Percentiles rank a stretch among this genome's conserved stretches.
These are phyloP conservation scores for Colletotrichum eremochloae DNA, from an alignment of 2,329 filamentous ascomycete species.

Conservation along the genomic window DNA sequence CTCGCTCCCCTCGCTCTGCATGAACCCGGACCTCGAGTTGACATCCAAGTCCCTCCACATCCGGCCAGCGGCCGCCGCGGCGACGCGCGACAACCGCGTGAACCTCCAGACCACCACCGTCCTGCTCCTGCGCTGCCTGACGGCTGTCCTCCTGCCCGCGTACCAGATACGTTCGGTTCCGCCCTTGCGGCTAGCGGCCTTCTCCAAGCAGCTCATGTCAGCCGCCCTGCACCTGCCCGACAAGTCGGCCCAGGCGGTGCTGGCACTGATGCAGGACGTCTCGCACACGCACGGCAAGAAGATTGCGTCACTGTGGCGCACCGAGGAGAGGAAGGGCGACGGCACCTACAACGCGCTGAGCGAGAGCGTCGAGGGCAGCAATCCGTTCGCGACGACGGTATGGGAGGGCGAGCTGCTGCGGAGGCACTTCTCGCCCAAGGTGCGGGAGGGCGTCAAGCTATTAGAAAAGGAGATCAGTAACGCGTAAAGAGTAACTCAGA, in stretches of 20 bases:
- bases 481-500: constrained; percentile 20
- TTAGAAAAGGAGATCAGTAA: constrained; percentile 74
- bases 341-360: constrained; percentile 84
- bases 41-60: constrained; percentile 78
- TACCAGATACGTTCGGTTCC: constrained; percentile 81
- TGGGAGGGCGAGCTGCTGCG: constrained; percentile 94
- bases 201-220: constrained; percentile 91
- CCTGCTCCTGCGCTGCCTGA: constrained; percentile 87
- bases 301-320: constrained; percentile 90
- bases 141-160: constrained; percentile 82
- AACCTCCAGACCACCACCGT: constrained; percentile 97
- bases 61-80: constrained; percentile 58
- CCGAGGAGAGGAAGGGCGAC: constrained; percentile 92
- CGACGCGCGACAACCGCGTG: constrained; percentile 65
- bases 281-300: constrained; percentile 86
- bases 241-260: constrained; percentile 84
- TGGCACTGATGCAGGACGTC: constrained; percentile 83
- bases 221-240: constrained; percentile 88
- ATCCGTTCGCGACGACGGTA: constrained; percentile 89
- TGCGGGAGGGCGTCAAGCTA: constrained; percentile 79
- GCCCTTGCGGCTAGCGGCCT: constrained; percentile 88
- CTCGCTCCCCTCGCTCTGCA: constrained; percentile 81
- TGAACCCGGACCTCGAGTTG: constrained; percentile 89
- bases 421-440: constrained; percentile 87
- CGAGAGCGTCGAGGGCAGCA: constrained; percentile 84